Percentiles rank a stretch among this genome's conserved stretches.
These are phyloP conservation scores for Iris pallida DNA, from an alignment of 116 monocot species.

Conservation along the genomic window DNA sequence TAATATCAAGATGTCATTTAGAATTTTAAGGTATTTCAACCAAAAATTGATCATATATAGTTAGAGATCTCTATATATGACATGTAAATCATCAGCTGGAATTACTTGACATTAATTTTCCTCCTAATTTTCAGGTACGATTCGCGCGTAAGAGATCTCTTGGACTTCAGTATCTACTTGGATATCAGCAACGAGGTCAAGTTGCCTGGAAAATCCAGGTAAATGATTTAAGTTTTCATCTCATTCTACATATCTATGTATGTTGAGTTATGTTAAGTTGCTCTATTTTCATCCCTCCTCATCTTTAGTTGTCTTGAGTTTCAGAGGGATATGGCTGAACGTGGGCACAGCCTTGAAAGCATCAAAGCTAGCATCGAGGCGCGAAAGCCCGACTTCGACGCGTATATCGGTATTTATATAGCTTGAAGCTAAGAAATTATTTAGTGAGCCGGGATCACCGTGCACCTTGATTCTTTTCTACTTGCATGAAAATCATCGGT, in stretches of 20 bases:
- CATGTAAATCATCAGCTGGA: no score
- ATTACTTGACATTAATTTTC: not conserved
- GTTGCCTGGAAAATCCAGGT: slow-evolving; percentile 99
- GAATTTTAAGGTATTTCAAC: no score
- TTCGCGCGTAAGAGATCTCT: slow-evolving; percentile 69
- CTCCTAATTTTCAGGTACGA: slow-evolving; percentile 56
- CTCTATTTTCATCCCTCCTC: not conserved
- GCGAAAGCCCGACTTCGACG: slow-evolving; percentile 87
- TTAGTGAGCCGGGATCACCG: no score
- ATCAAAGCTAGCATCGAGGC: slow-evolving; percentile 94
- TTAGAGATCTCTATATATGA: no score
- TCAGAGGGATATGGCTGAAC: slow-evolving; percentile 95
- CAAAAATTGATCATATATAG: no score
- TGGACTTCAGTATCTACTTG: slow-evolving; percentile 99
- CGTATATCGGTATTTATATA: slow-evolving; percentile 74
- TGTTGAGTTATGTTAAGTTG: not conserved
- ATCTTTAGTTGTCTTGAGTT: not conserved
- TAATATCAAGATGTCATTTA: no score
- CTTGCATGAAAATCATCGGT: no score
- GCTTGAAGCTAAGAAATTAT: no score
- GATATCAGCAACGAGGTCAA: slow-evolving; percentile 97
- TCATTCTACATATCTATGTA: not conserved
- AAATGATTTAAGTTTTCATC: not conserved
- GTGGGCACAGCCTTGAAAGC: slow-evolving; percentile 96
- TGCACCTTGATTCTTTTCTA: no score